phyloP scores from a whole-genome alignment of 805 yeast genomes.

The Phaffomyces thermotolerans region DNA sequence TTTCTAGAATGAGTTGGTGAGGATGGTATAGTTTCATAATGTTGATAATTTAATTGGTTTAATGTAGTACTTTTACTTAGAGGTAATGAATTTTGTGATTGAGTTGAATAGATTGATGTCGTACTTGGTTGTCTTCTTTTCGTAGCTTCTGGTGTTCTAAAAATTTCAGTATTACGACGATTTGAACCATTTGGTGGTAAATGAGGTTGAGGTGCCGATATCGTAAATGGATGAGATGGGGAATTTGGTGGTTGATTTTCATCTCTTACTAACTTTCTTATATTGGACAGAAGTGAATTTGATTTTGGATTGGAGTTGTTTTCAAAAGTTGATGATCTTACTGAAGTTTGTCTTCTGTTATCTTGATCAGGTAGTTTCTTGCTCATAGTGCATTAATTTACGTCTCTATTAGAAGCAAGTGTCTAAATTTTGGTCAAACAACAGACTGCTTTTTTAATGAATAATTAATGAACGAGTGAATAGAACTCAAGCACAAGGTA shows the following conservation, averaged over 20 bases:
- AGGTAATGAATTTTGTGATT: constrained; percentile 21
- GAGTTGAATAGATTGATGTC: constrained; percentile 19
- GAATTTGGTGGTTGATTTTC: constrained; percentile 5
- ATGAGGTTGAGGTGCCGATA: constrained; percentile 19
- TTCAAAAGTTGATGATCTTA: constrained; percentile 4
- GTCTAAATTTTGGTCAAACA: no score
- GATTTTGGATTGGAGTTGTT: not conserved
- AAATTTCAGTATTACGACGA: constrained; percentile 2
- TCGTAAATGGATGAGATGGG: constrained; percentile 2
- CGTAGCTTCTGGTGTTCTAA: constrained; percentile 1
- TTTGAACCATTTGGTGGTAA: not conserved
- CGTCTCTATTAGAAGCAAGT: not conserved
- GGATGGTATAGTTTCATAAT: constrained; percentile 18
- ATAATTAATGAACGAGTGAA: no score
- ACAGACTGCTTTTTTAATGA: no score
- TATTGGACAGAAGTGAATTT: constrained; percentile 20
- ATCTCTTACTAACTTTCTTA: constrained; percentile 17
- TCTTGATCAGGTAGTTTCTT: constrained; percentile 6
- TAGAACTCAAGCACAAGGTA: no score
- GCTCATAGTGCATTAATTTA: constrained; percentile 1
- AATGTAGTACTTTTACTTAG: constrained; percentile 21
- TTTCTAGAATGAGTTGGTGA: constrained; percentile 23
- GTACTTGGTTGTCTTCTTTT: constrained; percentile 20
- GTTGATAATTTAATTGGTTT: constrained; percentile 16
- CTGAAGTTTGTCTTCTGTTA: constrained; percentile 4